Conservation (phyloP, 225 moss, liverwort and hornwort species). For the Sphagnum contortum region DNA sequence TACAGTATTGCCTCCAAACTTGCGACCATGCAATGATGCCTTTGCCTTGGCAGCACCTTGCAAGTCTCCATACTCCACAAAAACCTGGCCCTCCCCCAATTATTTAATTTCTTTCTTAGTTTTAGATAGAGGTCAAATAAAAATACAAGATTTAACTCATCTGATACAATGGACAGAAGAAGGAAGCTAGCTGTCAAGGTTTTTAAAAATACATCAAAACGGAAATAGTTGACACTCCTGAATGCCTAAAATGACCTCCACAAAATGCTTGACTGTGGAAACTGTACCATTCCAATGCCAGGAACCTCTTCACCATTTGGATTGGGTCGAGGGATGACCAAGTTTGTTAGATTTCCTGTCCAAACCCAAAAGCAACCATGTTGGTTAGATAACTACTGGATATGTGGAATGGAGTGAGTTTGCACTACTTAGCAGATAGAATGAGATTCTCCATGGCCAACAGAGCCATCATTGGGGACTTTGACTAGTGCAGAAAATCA, state of each 20-base stretch:
- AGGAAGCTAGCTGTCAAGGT: neutral
- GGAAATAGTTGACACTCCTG: no score
- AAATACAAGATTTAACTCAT: neutral
- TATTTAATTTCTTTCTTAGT: neutral
- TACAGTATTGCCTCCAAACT: slow-evolving; percentile 85
- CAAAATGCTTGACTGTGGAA: no score
- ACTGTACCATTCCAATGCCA: slow-evolving; percentile 32
- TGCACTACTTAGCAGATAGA: neutral
- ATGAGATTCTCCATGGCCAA: neutral
- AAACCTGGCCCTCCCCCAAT: slow-evolving; percentile 41
- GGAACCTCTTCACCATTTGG: slow-evolving; percentile 22
- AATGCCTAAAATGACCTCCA: no score
- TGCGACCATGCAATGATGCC: slow-evolving; percentile 74
- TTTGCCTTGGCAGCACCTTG: slow-evolving; percentile 86
- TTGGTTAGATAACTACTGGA: no score
- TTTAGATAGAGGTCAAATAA: neutral
- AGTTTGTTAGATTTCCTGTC: slow-evolving; percentile 20
- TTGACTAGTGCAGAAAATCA: slow-evolving; percentile 10
- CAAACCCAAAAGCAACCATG: neutral
- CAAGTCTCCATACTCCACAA: slow-evolving; percentile 78
- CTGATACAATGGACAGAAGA: neutral
- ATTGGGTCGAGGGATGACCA: slow-evolving; percentile 32
- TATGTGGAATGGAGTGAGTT: neutral
- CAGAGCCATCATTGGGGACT: neutral
- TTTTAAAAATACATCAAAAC: no score